Percentiles rank a stretch among this genome's conserved stretches.
These are phyloP conservation scores for Candida arabinofermentans DNA, from an alignment of 805 yeast genomes.

Conservation along the genomic window DNA sequence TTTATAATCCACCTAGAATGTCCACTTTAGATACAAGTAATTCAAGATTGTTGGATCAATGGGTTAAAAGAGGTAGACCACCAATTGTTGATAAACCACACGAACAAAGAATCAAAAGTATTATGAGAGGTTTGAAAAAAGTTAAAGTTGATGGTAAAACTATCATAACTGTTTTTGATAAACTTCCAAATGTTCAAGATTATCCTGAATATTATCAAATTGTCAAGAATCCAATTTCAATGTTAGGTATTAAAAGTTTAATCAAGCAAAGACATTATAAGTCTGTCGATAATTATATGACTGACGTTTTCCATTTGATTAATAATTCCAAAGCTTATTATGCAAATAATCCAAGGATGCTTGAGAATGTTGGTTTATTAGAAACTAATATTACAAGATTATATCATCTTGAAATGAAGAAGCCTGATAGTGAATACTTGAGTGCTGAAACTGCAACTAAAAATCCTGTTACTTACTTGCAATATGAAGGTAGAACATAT, in stretches of 20 bases:
- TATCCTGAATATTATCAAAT: slow-evolving; percentile 52
- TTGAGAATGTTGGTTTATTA: slow-evolving; percentile 57
- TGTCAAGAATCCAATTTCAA: slow-evolving; percentile 57
- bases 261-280: slow-evolving; percentile 82
- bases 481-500: slow-evolving; percentile 67
- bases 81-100: slow-evolving; percentile 89
- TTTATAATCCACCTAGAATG: slow-evolving; percentile 27
- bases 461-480: slow-evolving; percentile 75
- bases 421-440: slow-evolving; percentile 76
- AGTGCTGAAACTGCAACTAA: slow-evolving; percentile 47
- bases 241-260: slow-evolving; percentile 72
- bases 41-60: slow-evolving; percentile 31
- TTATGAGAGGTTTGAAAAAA: slow-evolving; percentile 76
- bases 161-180: slow-evolving; percentile 58
- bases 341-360: slow-evolving; percentile 52
- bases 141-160: slow-evolving; percentile 53
- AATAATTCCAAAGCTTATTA: slow-evolving; percentile 67
- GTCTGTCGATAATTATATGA: slow-evolving; percentile 69
- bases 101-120: slow-evolving; percentile 86
- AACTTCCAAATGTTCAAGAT: slow-evolving; percentile 65
- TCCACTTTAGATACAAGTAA: slow-evolving; percentile 19
- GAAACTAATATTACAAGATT: slow-evolving; percentile 57
- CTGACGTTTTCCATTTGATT: slow-evolving; percentile 73
- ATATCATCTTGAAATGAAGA: slow-evolving; percentile 65
- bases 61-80: slow-evolving; percentile 82